A percentile compares a stretch with the other conserved stretches of the same genome.
Evolutionary conservation across 2,329 filamentous ascomycete species (phyloP).

Genomic region (Alternaria panax): DNA sequence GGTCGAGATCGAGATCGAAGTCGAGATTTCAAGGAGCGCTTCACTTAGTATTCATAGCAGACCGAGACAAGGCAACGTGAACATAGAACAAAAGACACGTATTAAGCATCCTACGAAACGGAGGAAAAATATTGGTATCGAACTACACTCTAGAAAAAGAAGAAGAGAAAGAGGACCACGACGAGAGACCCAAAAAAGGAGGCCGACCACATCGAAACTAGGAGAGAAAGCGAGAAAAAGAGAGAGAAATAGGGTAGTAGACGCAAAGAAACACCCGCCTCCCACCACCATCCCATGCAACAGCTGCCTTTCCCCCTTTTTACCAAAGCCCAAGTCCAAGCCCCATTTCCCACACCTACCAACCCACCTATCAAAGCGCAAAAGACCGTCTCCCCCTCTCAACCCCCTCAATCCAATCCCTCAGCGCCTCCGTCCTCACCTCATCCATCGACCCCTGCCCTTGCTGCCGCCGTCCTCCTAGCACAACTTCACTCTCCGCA

Average conservation of each 20-base stretch:
- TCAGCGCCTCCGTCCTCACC: neutral
- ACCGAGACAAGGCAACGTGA: neutral
- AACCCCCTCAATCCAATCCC: conserved; percentile 4
- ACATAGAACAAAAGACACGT: neutral
- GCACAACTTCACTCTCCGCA: neutral
- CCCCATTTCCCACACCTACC: too few relatives aligned
- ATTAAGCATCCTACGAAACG: neutral
- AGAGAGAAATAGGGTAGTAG: neutral
- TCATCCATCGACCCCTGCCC: neutral
- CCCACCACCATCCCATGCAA: neutral
- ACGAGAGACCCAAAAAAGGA: too few relatives aligned
- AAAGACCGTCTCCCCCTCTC: conserved; percentile 1
- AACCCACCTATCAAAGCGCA: conserved; percentile 7
- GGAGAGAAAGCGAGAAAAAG: too few relatives aligned
- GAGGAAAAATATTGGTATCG: neutral
- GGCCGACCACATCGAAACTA: neutral
- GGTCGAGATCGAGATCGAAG: too few relatives aligned
- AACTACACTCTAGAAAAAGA: neutral
- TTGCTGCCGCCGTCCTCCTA: neutral
- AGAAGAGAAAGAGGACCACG: too few relatives aligned
- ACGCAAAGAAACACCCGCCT: neutral
- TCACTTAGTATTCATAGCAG: neutral
- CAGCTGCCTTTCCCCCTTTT: neutral
- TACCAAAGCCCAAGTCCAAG: neutral
- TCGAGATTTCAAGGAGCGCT: neutral